These are phyloP conservation scores for Zymoseptoria passerinii DNA, from an alignment of 2,329 filamentous ascomycete species.

Conservation along the genomic window DNA sequence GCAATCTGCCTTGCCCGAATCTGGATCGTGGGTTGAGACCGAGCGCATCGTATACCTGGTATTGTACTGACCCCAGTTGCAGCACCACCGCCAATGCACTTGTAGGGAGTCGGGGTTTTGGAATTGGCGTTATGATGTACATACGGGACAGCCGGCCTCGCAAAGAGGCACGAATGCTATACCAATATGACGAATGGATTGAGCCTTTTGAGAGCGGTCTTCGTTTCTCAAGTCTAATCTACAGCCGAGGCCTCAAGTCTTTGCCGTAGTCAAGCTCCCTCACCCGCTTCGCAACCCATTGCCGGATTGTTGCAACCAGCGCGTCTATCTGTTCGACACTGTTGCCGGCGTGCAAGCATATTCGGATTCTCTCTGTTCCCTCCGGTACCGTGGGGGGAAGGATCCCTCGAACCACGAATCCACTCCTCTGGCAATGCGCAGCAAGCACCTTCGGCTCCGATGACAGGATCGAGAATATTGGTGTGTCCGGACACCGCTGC, in stretches of 20 bases:
- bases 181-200: background rate
- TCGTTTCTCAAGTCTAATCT: background rate
- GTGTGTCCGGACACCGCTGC: conserved; percentile 42
- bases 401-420: conserved; percentile 56
- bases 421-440: conserved; percentile 48
- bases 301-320: conserved; percentile 41
- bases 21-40: conserved; percentile 60
- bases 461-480: conserved; percentile 58
- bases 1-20: conserved; percentile 75
- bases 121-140: conserved; percentile 14
- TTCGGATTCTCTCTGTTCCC: conserved; percentile 55
- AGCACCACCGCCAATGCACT: conserved; percentile 46
- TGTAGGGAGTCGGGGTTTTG: conserved; percentile 25
- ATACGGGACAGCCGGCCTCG: conserved; percentile 8
- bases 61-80: conserved; percentile 3
- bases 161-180: background rate
- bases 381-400: conserved; percentile 59
- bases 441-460: conserved; percentile 51
- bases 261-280: conserved; percentile 1
- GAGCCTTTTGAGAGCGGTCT: background rate
- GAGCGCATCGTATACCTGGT: background rate
- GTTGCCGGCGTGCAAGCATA: conserved; percentile 63
- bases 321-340: conserved; percentile 49
- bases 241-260: conserved; percentile 8
- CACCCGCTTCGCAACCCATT: conserved; percentile 37